These are phyloP conservation scores for Hyphodiscus hymeniophilus DNA, from an alignment of 495 filamentous ascomycete genomes.

Conservation along the genomic window DNA sequence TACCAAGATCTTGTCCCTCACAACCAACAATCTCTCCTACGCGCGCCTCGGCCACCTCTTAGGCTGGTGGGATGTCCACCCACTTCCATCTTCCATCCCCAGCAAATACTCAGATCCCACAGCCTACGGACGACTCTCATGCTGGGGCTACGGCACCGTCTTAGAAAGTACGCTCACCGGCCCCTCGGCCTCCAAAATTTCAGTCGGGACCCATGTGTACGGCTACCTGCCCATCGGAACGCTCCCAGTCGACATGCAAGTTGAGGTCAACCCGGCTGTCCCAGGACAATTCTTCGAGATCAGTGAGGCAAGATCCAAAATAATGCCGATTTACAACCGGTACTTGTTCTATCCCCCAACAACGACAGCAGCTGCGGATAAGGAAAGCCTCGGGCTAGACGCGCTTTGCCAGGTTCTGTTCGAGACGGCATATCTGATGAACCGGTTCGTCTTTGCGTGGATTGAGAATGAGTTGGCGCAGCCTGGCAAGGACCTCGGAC, in stretches of 20 bases:
- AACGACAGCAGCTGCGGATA: conserved; percentile 13
- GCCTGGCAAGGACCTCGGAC: conserved; percentile 16
- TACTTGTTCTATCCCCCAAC: conserved; percentile 28
- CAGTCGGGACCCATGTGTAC: conserved; percentile 26
- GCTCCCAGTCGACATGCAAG: conserved; percentile 24
- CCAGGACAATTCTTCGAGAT: conserved; percentile 33
- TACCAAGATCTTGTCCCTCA: conserved; percentile 36
- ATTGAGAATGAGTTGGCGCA: conserved; percentile 26
- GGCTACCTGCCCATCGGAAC: conserved; percentile 36
- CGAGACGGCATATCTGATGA: conserved; percentile 39
- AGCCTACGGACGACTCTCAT: conserved; percentile 43
- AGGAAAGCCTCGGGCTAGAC: conserved; percentile 29
- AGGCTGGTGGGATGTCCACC: conserved; percentile 40
- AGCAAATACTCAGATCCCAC: conserved; percentile 40
- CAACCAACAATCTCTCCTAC: conserved; percentile 50
- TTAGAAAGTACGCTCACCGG: conserved; percentile 34
- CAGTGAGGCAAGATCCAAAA: conserved; percentile 32
- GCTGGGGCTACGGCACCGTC: conserved; percentile 48
- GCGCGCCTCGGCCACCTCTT: conserved; percentile 37
- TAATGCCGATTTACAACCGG: conserved; percentile 46
- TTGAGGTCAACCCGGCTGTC: conserved; percentile 7
- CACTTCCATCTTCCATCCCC: conserved; percentile 31
- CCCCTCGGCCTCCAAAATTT: conserved; percentile 24
- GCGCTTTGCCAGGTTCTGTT: conserved; percentile 35
- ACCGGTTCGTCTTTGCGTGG: conserved; percentile 36